Evolutionary conservation across 2,329 filamentous ascomycete species (phyloP), one percentile per base, ranked within the genome.

Genomic region (Talaromyces albobiverticillius): DNA sequence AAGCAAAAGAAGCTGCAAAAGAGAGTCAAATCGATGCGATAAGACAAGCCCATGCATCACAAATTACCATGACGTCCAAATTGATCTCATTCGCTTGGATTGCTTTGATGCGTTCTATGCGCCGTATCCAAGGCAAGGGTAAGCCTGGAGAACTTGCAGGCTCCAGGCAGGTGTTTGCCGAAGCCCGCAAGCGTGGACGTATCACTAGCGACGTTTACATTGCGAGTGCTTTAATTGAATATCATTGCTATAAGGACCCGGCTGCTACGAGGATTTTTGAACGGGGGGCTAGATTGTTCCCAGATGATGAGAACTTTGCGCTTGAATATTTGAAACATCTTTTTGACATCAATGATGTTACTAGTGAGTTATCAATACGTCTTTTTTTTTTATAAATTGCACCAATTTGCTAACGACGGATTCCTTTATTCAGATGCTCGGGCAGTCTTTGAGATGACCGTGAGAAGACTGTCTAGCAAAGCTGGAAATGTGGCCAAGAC

Each of bases 231-330:
- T 79, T 95, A 56, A 89, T 99, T 66, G 94, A 99, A 70, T 93
- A 94, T 67, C 87, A 95, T 62, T 95, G 95, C 61, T 99, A 99
- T 72, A 94, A 95, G 66, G 94, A 97, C 64, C 83, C 87, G 0
- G 90, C 94, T 0, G 93, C 92, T 1, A 89, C 88, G 41, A 96
- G 94, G 74, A 97, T 99, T 57, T 95, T 97, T 61, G 94, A 99
- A 68, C 88, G 93, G 43, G 94, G 94, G 18, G 86, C 93, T 59
- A 94, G 90, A 66, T 79, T 99, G 11, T 99, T 97, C 67, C 93
- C 93, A 0, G 90, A 95, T 46, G 93, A 97, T 64, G 92, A 96
- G 69, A 81, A 85, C 55, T 97, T 97, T 72, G 90, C 95, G 59
- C 81, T 99, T 49, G 92, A 97, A 71, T 97, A 99, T 70, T 80